Conservation (phyloP, 192 early-diverging fungal species). For the Allomyces javanicus region DNA sequence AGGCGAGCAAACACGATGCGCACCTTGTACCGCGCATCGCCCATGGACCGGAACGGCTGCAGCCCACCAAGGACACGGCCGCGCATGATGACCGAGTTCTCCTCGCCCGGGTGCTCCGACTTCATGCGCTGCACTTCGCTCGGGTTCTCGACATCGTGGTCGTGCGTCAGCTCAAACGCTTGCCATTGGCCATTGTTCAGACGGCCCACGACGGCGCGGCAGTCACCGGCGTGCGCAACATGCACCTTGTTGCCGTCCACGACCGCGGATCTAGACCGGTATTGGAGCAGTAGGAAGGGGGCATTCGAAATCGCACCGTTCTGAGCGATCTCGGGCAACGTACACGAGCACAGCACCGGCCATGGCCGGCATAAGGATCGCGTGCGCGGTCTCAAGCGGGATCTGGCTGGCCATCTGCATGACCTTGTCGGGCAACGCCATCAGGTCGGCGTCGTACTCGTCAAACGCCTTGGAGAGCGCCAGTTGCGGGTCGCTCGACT, state of each 20-base stretch:
- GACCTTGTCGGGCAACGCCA: not conserved
- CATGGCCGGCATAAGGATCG: not conserved
- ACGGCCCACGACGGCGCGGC: not conserved
- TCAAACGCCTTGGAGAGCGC: not conserved
- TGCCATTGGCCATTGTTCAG: conserved; percentile 21
- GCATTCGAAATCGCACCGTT: too few species aligned
- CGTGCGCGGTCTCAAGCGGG: not conserved
- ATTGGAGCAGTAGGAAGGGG: too few species aligned
- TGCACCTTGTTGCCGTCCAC: not conserved
- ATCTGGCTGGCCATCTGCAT: too few species aligned
- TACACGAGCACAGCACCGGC: not conserved
- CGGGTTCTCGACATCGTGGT: conserved; percentile 36
- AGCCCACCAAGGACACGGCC: conserved; percentile 40
- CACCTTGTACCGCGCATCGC: conserved; percentile 40
- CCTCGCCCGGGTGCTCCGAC: conserved; percentile 53
- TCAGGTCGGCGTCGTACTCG: not conserved
- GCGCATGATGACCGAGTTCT: conserved; percentile 24
- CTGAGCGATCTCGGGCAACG: too few species aligned
- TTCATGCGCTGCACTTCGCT: conserved; percentile 29
- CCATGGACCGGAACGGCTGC: conserved; percentile 38
- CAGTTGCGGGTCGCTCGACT: not conserved
- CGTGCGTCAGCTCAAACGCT: conserved; percentile 33
- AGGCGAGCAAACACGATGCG: conserved; percentile 7
- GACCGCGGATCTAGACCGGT: not conserved
- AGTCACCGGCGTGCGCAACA: not conserved